Evolutionary conservation across 2,329 filamentous ascomycete genomes (phyloP).

Genomic region (Claviceps lovelessii): DNA sequence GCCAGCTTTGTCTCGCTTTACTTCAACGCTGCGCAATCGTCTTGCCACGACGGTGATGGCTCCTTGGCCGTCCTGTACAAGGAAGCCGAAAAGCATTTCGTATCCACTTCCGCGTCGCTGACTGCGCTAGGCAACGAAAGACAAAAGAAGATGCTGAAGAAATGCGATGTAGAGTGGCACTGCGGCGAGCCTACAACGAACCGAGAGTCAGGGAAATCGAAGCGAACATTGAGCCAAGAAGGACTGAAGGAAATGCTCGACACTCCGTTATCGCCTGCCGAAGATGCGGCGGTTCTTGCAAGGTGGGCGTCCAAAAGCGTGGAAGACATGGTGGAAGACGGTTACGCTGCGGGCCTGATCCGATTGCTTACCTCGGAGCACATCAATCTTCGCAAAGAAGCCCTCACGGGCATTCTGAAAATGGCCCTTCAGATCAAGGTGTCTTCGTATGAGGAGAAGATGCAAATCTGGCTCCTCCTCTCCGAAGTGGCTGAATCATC

Average conservation of each 20-base stretch:
- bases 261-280: conserved; percentile 28
- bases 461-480: conserved; percentile 65
- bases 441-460: conserved; percentile 59
- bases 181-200: conserved; percentile 2
- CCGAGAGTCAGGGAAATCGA: conserved; percentile 2
- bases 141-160: conserved; percentile 9
- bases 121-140: conserved; percentile 8
- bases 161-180: conserved; percentile 4
- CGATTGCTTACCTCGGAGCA: conserved; percentile 64
- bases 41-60: not conserved
- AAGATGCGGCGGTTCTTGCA: conserved; percentile 37
- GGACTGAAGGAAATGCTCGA: conserved; percentile 39
- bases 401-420: conserved; percentile 53
- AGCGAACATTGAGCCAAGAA: conserved; percentile 19
- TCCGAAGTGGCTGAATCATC: conserved; percentile 69
- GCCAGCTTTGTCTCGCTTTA: conserved; percentile 44
- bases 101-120: conserved; percentile 12
- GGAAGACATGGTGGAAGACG: conserved; percentile 67
- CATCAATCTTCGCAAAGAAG: conserved; percentile 64
- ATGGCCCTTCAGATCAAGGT: conserved; percentile 48
- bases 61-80: conserved; percentile 11
- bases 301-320: conserved; percentile 65
- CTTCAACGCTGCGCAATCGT: conserved; percentile 35
- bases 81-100: conserved; percentile 17
- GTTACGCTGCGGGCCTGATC: conserved; percentile 54